Base-by-base conservation (phyloP, 2,329 filamentous ascomycete species). In the Penicillium sp. region DNA sequence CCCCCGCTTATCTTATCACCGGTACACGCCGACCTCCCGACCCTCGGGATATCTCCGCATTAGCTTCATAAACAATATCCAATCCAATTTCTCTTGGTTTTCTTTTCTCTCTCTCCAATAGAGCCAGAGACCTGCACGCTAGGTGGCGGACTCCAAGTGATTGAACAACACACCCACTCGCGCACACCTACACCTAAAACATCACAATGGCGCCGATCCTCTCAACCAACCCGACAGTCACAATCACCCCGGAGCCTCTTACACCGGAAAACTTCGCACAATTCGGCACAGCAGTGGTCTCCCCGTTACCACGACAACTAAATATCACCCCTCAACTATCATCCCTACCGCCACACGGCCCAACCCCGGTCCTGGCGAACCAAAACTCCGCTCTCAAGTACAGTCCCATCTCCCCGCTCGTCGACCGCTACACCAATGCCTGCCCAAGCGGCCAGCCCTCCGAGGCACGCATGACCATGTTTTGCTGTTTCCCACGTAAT, bases 301-400 rank as follows among this genome's bases (percentile, higher is more conserved):
- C 93, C 69, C 90, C 90, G 31, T 70, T 81, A 19, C 79, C 81
- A 58, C 81, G 83, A 41, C 74, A 79, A 67, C 70, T 85, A 61
- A 71, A 70, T 61, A 54, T 81, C 10, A 58, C 69, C 0, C 73
- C 75, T n/a, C 45, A 66, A 22, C 75, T 82, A 60, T 80, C 84
- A 48, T 78, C 77, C 51, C 74, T 73, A 62, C 61, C 62, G 59
- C 71, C 63, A 68, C 68, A 66, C 57, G 25, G 76, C 66, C 77
- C 79, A 60, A 77, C 82, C 53, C 77, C 86, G 5, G 80, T 84
- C 3, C 84, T 86, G 44, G 84, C 84, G 43, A 97, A 97, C 78
- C 92, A 97, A 78, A 90, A 90, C 67, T 88, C 87, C 22, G 93
- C 94, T 16, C 85, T 93, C 68, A 96, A 96, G 73, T 95, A 94